Evolutionary conservation across 1,284 basidiomycete species (phyloP), one percentile per base, ranked within the genome.

Genomic region (Irpex rosettiformis): DNA sequence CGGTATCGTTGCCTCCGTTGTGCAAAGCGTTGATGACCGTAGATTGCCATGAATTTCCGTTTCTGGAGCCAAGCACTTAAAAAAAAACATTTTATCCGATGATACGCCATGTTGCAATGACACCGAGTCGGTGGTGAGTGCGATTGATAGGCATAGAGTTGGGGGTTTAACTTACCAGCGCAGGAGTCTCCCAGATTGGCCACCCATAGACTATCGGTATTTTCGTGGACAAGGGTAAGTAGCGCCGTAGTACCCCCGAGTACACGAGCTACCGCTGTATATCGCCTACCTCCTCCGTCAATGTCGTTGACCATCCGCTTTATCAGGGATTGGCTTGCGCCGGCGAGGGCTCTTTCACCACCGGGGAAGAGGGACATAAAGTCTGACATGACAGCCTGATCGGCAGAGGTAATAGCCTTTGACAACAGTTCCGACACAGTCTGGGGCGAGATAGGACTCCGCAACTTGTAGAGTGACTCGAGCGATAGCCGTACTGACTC

Each of bases 101-200:
- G 28, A 25, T 42, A 40, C 22, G 11, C 28, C 30, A 52, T 24
- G 16, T 8, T 8, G 51, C 21, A 22, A 49, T 27, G 22, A 16
- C 2, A 49, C 11, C 22, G 21, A 16, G 47, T 18, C 33, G 11
- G 33, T 6, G 33, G 33, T 21, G n/a, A 47, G 43, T 58, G 52
- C 55, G 18, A 24, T n/a, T n/a, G n/a, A n/a, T n/a, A n/a, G 52
- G 16, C 7, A 54, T 21, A 37, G 52, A 54, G 29, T 24, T 1
- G 8, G 22, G 16, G 18, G 16, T n/a, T 53, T 28, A 53, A 47
- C 37, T 40, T 64, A 85, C 86, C 81, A 70, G 86, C 85, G 66
- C 80, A 78, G 64, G 83, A 84, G 68, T 88, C 82, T 13, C 86
- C 86, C 30, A 89, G 72, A 69, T 84, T 86, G n/a, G 79, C 82